Base-by-base conservation (phyloP, 2,329 filamentous ascomycete genomes). In the Paraphaeosphaeria sporulosa region DNA sequence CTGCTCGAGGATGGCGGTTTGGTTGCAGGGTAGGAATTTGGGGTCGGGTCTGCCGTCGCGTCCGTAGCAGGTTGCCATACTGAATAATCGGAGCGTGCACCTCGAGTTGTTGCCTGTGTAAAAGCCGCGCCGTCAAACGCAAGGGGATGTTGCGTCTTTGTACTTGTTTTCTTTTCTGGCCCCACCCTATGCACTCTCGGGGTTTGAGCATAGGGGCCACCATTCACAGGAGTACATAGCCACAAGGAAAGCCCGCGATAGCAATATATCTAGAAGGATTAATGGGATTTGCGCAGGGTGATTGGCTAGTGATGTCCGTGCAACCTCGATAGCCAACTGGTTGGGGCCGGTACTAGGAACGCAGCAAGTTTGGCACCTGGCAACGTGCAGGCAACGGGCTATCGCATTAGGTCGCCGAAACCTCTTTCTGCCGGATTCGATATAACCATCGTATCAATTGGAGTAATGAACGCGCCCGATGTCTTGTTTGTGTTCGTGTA, bases 21-120 rank as follows among this genome's bases (percentile, higher is more conserved):
- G 51, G 40, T 54, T 54, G 27, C 51, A 54, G 12, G 51, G 51
- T 5, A 15, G 17, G n/a, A 19, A 54, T 9, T 51, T 19, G n/a
- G n/a, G n/a, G 27, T 36, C 21, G 2, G 25, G 30, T 4, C 15
- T 36, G 7, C 48, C 48, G 12, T 51, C 48, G 23, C 6, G 19
- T 23, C 19, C 48, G 30, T 51, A 51, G 21, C 48, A 51, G 21
- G 48, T 51, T 10, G 48, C 30, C 48, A 51, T 51, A 13, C 4
- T 51, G n/a, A 38, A 34, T 1, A 15, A 49, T 25, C 1, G 1
- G 17, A 7, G 12, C 43, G 43, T 6, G 23, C 25, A 25, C 12
- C 5, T 30, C 2, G 8, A 47, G 9, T 19, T 12, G 13, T 3
- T 19, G 12, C 21, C 13, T 17, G 21, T 27, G 44, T 30, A 27